Base-by-base conservation (phyloP, 2,329 filamentous ascomycete species). In the Neospermospora avenae region DNA sequence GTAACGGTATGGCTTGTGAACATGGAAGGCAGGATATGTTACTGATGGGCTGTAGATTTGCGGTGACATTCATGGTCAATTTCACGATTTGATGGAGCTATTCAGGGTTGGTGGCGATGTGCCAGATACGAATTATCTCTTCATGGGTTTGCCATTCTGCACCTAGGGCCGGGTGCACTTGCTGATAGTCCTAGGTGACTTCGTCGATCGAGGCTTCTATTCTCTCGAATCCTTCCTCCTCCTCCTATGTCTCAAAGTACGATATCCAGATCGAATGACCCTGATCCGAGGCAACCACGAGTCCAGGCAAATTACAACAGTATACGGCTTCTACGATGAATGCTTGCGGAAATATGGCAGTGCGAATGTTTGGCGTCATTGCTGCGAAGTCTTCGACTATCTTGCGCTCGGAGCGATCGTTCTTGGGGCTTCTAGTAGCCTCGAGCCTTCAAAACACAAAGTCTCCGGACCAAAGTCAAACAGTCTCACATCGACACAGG, bases 281-380 rank as follows among this genome's bases (percentile, higher is more conserved):
- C 83, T 98, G 44, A 96, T 98, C 71, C 85, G 93, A 65, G 93
- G 93, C 65, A 96, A 96, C 74, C 92, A 96, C 79, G 93, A 98
- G 77, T 97, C 93, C 46, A 86, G 93, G 61, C 93, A 98, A 75
- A 98, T 98, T 67, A 98, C 93, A 22, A 96, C 91, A 4, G 93
- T 98, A 14, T 98, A 98, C 74, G 93, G 93, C 64, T 98, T 98
- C 78, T 98, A 98, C 78, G 93, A 98, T 72, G 93, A 98, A 77
- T 98, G 93, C 71, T 81, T 97, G 65, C 84, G 93, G 57, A 98
- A 98, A 77, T 98, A 98, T 72, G 93, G 93, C 62, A 96, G 89
- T 72, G 93, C 93, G 39, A 98, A 97, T 70, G 93, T 98, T 1
- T 98, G 93, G 93, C 84, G 91, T 57, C 93, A 97, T 73, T 99